phyloP scores from a whole-genome alignment of 192 early-diverging fungal species.

The Backusella australiensis region DNA sequence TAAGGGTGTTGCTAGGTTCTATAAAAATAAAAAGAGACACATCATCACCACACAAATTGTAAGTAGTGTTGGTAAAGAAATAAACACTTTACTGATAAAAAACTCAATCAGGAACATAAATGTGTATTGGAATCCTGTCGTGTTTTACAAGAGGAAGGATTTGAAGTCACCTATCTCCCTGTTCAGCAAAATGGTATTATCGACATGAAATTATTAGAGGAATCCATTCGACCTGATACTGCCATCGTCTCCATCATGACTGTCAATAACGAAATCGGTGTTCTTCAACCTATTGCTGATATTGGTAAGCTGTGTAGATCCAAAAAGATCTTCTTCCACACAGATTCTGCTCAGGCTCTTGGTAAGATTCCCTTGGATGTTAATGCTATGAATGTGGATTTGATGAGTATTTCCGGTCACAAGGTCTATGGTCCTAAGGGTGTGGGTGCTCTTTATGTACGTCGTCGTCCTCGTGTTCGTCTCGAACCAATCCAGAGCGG shows the following conservation, averaged over 20 bases:
- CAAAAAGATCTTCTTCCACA: constrained; percentile 94
- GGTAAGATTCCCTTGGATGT: constrained; percentile 96
- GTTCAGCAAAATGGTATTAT: constrained; percentile 83
- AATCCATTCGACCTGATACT: constrained; percentile 88
- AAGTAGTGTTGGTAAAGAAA: neutral
- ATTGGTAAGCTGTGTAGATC: constrained; percentile 87
- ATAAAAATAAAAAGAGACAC: constrained; percentile 92
- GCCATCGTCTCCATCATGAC: constrained; percentile 93
- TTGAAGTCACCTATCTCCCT: constrained; percentile 93
- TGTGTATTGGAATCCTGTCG: constrained; percentile 97
- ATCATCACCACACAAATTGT: constrained; percentile 94
- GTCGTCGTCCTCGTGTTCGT: constrained; percentile 90
- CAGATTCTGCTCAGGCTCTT: constrained; percentile 94
- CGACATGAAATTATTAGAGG: constrained; percentile 75
- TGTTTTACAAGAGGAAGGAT: constrained; percentile 91
- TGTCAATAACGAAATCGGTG: constrained; percentile 99
- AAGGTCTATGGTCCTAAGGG: constrained; percentile 99
- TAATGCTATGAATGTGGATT: constrained; percentile 88
- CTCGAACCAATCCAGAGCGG: constrained; percentile 88
- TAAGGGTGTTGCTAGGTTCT: constrained; percentile 95
- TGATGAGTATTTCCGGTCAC: constrained; percentile 96
- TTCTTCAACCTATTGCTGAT: constrained; percentile 88
- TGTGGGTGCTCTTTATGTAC: constrained; percentile 90
- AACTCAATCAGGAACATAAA: constrained; percentile 81
- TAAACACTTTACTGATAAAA: neutral